phyloP scores from a whole-genome alignment of 768 basidiomycete species.

The Gymnopilus junonius region DNA sequence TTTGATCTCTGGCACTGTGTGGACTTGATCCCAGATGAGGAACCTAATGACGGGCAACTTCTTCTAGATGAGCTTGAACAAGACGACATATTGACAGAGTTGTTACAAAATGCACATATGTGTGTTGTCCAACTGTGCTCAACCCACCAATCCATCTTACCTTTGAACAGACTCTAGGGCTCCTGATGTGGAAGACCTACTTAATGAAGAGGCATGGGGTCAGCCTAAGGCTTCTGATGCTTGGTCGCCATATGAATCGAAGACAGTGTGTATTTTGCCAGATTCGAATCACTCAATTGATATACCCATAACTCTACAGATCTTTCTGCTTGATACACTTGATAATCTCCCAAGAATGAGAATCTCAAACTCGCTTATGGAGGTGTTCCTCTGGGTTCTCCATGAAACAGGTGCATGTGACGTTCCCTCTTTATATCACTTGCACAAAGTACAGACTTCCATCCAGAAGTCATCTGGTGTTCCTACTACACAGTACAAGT shows the following conservation, averaged over 20 bases:
- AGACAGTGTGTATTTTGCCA: neutral
- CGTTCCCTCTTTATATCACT: conserved; percentile 17
- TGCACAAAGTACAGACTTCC: conserved; percentile 16
- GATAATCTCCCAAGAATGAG: conserved; percentile 22
- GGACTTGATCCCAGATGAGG: neutral
- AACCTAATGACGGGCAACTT: neutral
- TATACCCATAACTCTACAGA: conserved; percentile 1
- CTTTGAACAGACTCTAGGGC: neutral
- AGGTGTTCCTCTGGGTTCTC: conserved; percentile 21
- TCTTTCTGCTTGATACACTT: conserved; percentile 20
- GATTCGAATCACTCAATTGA: neutral
- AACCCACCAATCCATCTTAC: neutral
- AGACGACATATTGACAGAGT: neutral
- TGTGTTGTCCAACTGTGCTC: neutral
- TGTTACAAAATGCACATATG: neutral
- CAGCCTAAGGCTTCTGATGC: neutral
- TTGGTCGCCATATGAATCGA: neutral
- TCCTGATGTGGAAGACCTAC: neutral
- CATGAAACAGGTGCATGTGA: conserved; percentile 13
- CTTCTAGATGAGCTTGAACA: neutral
- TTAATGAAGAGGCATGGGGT: neutral
- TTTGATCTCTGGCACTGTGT: neutral
- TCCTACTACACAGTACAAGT: conserved; percentile 22
- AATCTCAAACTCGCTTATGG: conserved; percentile 16
- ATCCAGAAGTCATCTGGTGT: conserved; percentile 20